phyloP scores from a whole-genome alignment of 2,329 filamentous ascomycete species.

The Phoma sp. region DNA sequence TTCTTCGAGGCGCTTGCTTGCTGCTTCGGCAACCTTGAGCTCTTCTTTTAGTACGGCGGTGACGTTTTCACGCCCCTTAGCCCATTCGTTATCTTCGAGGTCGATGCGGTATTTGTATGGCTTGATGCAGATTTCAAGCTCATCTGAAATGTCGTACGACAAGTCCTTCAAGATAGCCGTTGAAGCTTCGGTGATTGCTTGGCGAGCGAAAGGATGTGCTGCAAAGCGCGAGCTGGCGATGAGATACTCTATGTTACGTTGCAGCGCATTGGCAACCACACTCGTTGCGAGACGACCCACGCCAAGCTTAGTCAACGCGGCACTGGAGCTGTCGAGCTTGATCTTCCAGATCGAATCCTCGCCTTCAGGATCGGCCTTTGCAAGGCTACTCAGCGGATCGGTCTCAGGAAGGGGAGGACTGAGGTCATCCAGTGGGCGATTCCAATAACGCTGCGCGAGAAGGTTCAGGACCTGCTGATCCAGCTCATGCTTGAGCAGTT shows the following conservation, averaged over 20 bases:
- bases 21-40: slow-evolving; percentile 80
- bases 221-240: slow-evolving; percentile 83
- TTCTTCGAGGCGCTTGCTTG: slow-evolving; percentile 76
- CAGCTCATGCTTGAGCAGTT: slow-evolving; percentile 87
- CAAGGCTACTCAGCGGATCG: slow-evolving; percentile 76
- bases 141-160: slow-evolving; percentile 96
- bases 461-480: slow-evolving; percentile 95
- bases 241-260: slow-evolving; percentile 79
- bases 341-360: slow-evolving; percentile 91
- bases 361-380: slow-evolving; percentile 73
- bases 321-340: slow-evolving; percentile 90
- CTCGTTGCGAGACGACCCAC: slow-evolving; percentile 92
- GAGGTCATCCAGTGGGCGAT: slow-evolving; percentile 90
- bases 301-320: slow-evolving; percentile 88
- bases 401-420: slow-evolving; percentile 68
- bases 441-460: slow-evolving; percentile 94
- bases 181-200: slow-evolving; percentile 91
- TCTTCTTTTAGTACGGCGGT: slow-evolving; percentile 83
- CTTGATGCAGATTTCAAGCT: slow-evolving; percentile 98
- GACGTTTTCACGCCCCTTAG: slow-evolving; percentile 81
- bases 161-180: slow-evolving; percentile 89
- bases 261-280: slow-evolving; percentile 86
- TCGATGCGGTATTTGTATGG: slow-evolving; percentile 99
- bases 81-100: slow-evolving; percentile 89
- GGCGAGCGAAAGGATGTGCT: slow-evolving; percentile 86